Conservation (phyloP, 2,329 filamentous ascomycete species). For the Cytospora paraplurivora region DNA sequence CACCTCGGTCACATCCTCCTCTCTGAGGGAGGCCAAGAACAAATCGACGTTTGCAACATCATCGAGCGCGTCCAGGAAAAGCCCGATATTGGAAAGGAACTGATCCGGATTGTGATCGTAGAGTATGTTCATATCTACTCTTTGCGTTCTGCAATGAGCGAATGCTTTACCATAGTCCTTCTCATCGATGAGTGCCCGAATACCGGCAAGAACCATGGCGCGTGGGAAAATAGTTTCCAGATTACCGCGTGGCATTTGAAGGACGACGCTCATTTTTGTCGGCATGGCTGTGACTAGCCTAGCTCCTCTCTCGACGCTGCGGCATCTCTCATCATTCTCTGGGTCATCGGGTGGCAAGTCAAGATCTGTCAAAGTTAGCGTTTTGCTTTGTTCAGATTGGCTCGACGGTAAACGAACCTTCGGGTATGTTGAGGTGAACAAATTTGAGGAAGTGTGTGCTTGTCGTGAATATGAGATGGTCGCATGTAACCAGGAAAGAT, state of each 20-base stretch:
- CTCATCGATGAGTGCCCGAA: slow-evolving; percentile 76
- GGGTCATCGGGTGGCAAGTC: slow-evolving; percentile 86
- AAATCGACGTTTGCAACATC: slow-evolving; percentile 84
- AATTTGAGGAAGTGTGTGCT: slow-evolving; percentile 93
- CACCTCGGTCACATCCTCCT: slow-evolving; percentile 90
- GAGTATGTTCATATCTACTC: slow-evolving; percentile 97
- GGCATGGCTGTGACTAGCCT: slow-evolving; percentile 87
- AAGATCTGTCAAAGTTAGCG: slow-evolving; percentile 59
- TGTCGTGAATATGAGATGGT: slow-evolving; percentile 89
- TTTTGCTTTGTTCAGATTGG: background rate
- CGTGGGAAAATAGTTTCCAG: slow-evolving; percentile 92
- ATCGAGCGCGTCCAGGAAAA: slow-evolving; percentile 83
- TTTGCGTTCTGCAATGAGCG: slow-evolving; percentile 82
- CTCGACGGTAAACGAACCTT: slow-evolving; percentile 54
- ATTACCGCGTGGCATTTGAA: slow-evolving; percentile 96
- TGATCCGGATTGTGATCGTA: slow-evolving; percentile 90
- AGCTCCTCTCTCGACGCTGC: slow-evolving; percentile 87
- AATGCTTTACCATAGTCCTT: slow-evolving; percentile 86
- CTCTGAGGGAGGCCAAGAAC: slow-evolving; percentile 82
- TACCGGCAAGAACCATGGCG: slow-evolving; percentile 88
- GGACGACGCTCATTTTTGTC: slow-evolving; percentile 77
- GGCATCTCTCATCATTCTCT: slow-evolving; percentile 87
- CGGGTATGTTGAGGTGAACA: slow-evolving; percentile 71
- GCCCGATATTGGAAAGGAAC: slow-evolving; percentile 73
- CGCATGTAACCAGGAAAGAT: slow-evolving; percentile 79